Evolutionary conservation across 1,284 basidiomycete species (phyloP), one percentile per base, ranked within the genome.

Genomic region (Ceratobasidium sp.): DNA sequence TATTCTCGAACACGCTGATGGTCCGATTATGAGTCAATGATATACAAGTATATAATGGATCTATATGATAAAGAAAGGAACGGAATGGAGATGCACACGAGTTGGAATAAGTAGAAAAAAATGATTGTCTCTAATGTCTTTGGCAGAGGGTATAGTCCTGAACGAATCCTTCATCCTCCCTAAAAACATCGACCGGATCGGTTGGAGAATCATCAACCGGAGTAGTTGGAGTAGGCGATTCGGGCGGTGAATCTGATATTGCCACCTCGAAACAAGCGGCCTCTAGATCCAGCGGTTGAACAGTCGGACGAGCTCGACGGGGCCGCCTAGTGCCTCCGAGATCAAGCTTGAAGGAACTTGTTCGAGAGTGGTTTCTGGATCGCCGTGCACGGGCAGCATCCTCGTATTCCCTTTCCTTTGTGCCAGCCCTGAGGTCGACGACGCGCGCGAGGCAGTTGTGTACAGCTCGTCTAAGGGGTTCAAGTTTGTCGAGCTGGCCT

Each of bases 361-460:
- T 39, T 12, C 55, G 16, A 36, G 55, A 39, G 55, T 58, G 55
- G 8, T 58, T 58, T 34, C 55, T 58, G 12, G 34, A 30, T 5
- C 55, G 55, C 39, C 30, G 36, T 18, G 43, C 4, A n/a, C 43
- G 6, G 43, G 43, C 18, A 18, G 9, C 16, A 18, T 45, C 34
- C 5, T 6, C 18, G 34, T 39, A 14, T n/a, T 23, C 55, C 8
- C 18, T 34, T 23, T 36, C 32, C 34, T 23, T 58, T 28, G 32
- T 58, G 8, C 32, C 34, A 39, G n/a, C 34, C 34, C 39, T 58
- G 55, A 58, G 55, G 16, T 58, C n/a, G 8, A 58, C 55, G 34
- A 58, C 55, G 34, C 55, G 55, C 18, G 55, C 55, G n/a, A 58
- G 55, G 14, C 55, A 36, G 34, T 58, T 58, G 34, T 58, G 55